Percentiles rank a stretch among this genome's conserved stretches.
Evolutionary conservation across 768 basidiomycete genomes (phyloP).

Genomic region (Amylocystis lapponica): DNA sequence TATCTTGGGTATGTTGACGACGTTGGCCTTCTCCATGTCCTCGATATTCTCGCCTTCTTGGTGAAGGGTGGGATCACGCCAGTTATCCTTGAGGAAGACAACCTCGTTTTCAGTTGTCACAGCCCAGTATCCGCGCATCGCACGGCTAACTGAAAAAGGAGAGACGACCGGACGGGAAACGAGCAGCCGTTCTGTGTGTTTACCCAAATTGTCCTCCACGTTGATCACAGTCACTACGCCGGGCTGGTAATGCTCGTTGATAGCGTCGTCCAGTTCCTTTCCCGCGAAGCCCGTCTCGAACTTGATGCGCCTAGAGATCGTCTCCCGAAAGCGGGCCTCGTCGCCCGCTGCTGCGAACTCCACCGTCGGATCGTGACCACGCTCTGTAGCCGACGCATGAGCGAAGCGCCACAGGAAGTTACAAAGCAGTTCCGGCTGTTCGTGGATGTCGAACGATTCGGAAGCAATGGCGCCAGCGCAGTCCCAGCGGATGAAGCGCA

Average conservation of each 20-base stretch:
- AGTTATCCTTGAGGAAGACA: conserved; percentile 7
- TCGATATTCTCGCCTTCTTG: conserved; percentile 1
- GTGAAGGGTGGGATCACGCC: not conserved
- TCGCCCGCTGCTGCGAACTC: not conserved
- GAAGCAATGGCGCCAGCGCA: conserved; percentile 28
- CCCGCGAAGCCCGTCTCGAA: not conserved
- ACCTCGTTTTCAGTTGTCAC: not conserved
- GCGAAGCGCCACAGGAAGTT: conserved; percentile 28
- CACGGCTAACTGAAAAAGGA: not conserved
- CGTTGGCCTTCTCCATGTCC: not conserved
- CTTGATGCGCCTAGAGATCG: conserved; percentile 1
- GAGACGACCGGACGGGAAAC: conserved; percentile 7
- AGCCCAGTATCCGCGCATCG: conserved; percentile 8
- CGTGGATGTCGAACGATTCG: conserved; percentile 19
- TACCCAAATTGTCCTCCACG: too few species aligned
- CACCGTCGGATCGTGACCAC: conserved; percentile 21
- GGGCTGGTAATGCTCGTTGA: conserved; percentile 4
- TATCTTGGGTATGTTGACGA: conserved; percentile 1
- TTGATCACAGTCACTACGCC: not conserved
- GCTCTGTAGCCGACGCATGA: conserved; percentile 5
- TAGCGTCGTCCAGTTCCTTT: too few species aligned
- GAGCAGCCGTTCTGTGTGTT: not conserved
- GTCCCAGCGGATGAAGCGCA: conserved; percentile 29
- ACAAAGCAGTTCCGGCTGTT: conserved; percentile 15
- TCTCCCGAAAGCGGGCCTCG: conserved; percentile 1